Evolutionary conservation across 192 early-diverging fungal species (phyloP).

Genomic region (Rhizophagus sp.): DNA sequence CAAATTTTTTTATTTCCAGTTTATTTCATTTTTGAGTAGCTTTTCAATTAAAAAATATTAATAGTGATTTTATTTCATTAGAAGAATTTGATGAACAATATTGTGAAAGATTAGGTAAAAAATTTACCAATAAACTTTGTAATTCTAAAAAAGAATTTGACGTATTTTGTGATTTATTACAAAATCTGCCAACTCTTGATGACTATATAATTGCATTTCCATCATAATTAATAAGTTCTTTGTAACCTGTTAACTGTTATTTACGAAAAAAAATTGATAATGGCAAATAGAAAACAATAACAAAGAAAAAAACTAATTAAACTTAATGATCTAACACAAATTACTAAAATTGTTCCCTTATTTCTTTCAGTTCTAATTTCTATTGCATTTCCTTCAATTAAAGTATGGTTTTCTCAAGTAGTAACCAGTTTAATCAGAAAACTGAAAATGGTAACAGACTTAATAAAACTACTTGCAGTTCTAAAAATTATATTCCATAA

Average conservation of each 20-base stretch:
- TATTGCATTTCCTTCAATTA: too few species aligned
- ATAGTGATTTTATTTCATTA: neutral
- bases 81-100: neutral
- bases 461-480: too few species aligned
- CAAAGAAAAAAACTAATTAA: neutral
- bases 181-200: neutral
- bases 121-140: neutral
- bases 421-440: too few species aligned
- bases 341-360: neutral
- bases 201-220: neutral
- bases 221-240: neutral
- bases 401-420: too few species aligned
- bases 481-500: too few species aligned
- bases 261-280: neutral
- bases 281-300: neutral
- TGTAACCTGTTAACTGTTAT: neutral
- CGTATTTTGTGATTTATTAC: neutral
- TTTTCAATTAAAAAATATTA: neutral
- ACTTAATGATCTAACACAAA: neutral
- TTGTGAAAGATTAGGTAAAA: neutral
- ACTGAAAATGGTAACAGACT: too few species aligned
- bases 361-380: neutral
- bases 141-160: neutral
- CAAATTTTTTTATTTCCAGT: neutral
- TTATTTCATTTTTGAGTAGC: neutral